Evolutionary conservation across 352 stramenopile genomes (phyloP).

Genomic region (Phytophthora boehmeriae): DNA sequence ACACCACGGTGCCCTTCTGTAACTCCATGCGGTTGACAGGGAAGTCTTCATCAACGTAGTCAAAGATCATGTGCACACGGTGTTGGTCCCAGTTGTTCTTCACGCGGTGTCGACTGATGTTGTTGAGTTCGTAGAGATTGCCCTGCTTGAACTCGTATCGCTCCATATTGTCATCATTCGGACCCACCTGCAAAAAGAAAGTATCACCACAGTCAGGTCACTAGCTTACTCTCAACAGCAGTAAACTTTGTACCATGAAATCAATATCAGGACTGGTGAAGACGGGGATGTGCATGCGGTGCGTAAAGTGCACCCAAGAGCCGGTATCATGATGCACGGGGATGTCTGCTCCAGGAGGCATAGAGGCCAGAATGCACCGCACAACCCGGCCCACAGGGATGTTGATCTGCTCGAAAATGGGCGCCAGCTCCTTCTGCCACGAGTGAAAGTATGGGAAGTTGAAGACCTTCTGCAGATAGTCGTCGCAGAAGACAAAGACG

Average conservation of each 20-base stretch:
- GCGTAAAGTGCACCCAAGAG: slow-evolving; percentile 95
- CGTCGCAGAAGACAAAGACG: slow-evolving; percentile 98
- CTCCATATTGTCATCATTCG: slow-evolving; percentile 83
- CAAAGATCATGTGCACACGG: slow-evolving; percentile 98
- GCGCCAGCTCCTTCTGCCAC: slow-evolving; percentile 75
- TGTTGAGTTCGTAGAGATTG: slow-evolving; percentile 99
- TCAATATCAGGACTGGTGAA: slow-evolving; percentile 86
- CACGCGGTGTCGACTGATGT: slow-evolving; percentile 96
- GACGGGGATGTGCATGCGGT: slow-evolving; percentile 97
- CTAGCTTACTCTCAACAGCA: neutral
- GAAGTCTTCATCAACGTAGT: slow-evolving; percentile 94
- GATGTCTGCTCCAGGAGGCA: slow-evolving; percentile 95
- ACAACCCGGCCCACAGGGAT: slow-evolving; percentile 90
- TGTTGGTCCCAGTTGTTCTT: slow-evolving; percentile 92
- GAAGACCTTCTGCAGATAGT: slow-evolving; percentile 97
- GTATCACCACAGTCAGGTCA: neutral
- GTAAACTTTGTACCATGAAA: slow-evolving; percentile 49
- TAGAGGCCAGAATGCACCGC: slow-evolving; percentile 94
- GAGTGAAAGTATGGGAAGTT: slow-evolving; percentile 94
- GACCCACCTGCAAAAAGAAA: slow-evolving; percentile 64
- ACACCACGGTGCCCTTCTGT: slow-evolving; percentile 89
- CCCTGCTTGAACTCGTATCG: slow-evolving; percentile 93
- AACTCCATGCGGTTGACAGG: slow-evolving; percentile 76
- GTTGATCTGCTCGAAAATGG: slow-evolving; percentile 91
- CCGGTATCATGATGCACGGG: slow-evolving; percentile 98